Percentiles rank a stretch among this genome's conserved stretches.
phyloP scores from a whole-genome alignment of 2,329 filamentous ascomycete genomes.

The Cryphonectria radicalis region DNA sequence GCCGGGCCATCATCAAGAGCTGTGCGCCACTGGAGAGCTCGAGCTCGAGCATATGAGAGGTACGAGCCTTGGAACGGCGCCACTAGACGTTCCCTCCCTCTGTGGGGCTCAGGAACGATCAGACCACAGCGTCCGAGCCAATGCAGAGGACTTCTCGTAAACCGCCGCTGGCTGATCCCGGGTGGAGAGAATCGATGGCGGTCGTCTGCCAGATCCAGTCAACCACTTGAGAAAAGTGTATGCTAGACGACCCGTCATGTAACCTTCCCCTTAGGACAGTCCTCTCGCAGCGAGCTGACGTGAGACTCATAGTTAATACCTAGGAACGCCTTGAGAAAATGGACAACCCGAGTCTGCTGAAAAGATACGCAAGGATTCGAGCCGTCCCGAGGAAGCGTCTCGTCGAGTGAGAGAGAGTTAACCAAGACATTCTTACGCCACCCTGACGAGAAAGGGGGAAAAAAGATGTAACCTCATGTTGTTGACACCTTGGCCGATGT shows the following conservation, averaged over 20 bases:
- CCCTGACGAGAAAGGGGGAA: background rate
- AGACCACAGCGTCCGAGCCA: constrained; percentile 15
- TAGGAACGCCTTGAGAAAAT: background rate
- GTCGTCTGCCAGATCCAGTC: background rate
- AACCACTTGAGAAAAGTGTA: background rate
- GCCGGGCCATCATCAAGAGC: constrained; percentile 7
- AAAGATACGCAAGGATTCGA: background rate
- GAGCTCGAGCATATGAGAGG: constrained; percentile 1
- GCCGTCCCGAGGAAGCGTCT: background rate
- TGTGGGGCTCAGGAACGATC: constrained; percentile 2
- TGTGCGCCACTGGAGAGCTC: constrained; percentile 1
- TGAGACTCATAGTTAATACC: background rate
- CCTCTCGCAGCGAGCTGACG: background rate
- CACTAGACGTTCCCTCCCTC: background rate
- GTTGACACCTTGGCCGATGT: background rate
- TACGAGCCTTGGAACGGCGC: constrained; percentile 5
- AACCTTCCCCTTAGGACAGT: background rate
- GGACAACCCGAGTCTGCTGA: background rate
- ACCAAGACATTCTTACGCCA: background rate
- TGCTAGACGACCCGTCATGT: background rate
- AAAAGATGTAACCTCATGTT: background rate
- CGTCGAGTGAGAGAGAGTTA: background rate
- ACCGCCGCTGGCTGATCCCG: background rate
- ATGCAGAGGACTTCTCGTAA: constrained; percentile 22
- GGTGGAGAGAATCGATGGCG: background rate